These are phyloP conservation scores for Agaricus subrufescens DNA, from an alignment of 768 basidiomycete genomes.

Conservation along the genomic window DNA sequence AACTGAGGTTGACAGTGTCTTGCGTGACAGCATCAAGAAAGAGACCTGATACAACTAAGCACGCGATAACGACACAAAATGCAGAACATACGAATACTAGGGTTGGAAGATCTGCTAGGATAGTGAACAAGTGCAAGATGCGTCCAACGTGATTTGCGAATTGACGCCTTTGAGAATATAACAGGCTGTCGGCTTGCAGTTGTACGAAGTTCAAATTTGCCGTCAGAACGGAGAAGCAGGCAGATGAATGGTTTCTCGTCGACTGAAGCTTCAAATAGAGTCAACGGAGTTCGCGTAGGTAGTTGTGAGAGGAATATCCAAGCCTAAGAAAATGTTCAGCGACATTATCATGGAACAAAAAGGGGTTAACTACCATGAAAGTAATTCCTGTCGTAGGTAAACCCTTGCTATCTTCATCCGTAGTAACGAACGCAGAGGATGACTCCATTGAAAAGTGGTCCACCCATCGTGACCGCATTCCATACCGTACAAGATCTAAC, in stretches of 20 bases:
- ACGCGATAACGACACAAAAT: not conserved
- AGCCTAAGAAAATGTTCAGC: slow-evolving; percentile 24
- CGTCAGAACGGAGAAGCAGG: slow-evolving; percentile 49
- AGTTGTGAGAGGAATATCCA: slow-evolving; percentile 46
- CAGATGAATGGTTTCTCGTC: slow-evolving; percentile 29
- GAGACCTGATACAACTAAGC: slow-evolving; percentile 40
- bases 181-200: slow-evolving; percentile 25
- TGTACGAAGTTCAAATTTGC: slow-evolving; percentile 46
- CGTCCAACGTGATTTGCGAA: slow-evolving; percentile 63
- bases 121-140: slow-evolving; percentile 68
- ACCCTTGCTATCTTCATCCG: slow-evolving; percentile 43
- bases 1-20: slow-evolving; percentile 59
- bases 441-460: slow-evolving; percentile 71
- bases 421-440: slow-evolving; percentile 44
- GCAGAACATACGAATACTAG: slow-evolving; percentile 53
- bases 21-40: slow-evolving; percentile 70
- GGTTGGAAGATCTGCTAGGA: slow-evolving; percentile 47
- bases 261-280: slow-evolving; percentile 33
- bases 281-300: slow-evolving; percentile 26
- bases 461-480: slow-evolving; percentile 75
- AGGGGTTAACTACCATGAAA: slow-evolving; percentile 51
- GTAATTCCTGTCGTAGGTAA: slow-evolving; percentile 65
- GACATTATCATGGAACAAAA: not conserved
- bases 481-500: slow-evolving; percentile 63
- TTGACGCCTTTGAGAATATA: slow-evolving; percentile 38